phyloP scores from a whole-genome alignment of 768 basidiomycete genomes.

The Boletus rubescentipes region DNA sequence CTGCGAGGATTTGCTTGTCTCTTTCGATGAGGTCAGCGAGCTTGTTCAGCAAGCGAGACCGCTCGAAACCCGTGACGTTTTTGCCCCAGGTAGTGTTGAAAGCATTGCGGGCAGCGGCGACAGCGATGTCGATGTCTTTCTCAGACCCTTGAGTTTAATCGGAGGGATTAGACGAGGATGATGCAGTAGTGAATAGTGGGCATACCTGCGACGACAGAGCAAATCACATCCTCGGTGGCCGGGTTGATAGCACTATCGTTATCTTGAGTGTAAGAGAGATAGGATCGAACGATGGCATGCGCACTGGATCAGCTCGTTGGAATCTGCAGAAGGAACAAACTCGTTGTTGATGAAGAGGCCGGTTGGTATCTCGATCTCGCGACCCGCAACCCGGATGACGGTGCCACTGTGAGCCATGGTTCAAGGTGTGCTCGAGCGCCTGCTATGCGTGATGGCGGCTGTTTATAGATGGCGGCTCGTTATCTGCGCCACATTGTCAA shows the following conservation, averaged over 20 bases:
- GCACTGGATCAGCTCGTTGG: slow-evolving; percentile 61
- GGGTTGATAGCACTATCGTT: slow-evolving; percentile 69
- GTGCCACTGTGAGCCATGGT: slow-evolving; percentile 49
- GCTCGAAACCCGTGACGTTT: slow-evolving; percentile 79
- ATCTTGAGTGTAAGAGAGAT: slow-evolving; percentile 15
- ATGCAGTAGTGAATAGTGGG: background rate
- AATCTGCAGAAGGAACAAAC: slow-evolving; percentile 77
- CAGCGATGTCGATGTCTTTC: slow-evolving; percentile 81
- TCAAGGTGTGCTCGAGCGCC: background rate
- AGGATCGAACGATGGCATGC: slow-evolving; percentile 22
- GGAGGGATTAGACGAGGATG: background rate
- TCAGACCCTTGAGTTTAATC: slow-evolving; percentile 47
- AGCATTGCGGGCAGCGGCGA: slow-evolving; percentile 78
- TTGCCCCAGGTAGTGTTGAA: slow-evolving; percentile 89
- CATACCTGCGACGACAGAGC: slow-evolving; percentile 63
- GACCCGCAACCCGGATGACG: slow-evolving; percentile 41
- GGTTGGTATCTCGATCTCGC: slow-evolving; percentile 64
- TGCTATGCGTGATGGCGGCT: background rate
- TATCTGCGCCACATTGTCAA: slow-evolving; percentile 7
- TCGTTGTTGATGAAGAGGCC: slow-evolving; percentile 92
- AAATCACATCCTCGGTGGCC: slow-evolving; percentile 72
- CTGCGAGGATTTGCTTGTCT: slow-evolving; percentile 77
- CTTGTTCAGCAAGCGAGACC: slow-evolving; percentile 78
- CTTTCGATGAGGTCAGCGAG: slow-evolving; percentile 90
- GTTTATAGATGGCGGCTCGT: slow-evolving; percentile 10